Conservation (phyloP, 2,329 filamentous ascomycete genomes). For the Xylogone sp. region DNA sequence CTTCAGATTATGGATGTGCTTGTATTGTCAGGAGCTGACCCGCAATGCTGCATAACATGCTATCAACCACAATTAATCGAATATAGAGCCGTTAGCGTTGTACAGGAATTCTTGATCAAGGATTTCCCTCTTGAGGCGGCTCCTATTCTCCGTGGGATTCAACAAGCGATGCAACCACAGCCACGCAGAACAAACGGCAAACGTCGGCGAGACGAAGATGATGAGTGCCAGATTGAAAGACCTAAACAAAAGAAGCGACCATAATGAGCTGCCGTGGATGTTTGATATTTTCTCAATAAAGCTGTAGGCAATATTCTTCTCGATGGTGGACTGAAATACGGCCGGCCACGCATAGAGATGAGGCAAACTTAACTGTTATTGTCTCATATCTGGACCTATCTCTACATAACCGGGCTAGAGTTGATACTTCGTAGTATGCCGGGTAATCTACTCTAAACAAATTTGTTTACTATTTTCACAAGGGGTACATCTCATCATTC, state of each 20-base stretch:
- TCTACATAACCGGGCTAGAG: no score
- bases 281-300: no score
- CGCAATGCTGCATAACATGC: not conserved
- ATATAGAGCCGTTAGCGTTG: not conserved
- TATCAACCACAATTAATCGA: no score
- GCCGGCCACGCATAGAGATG: not conserved
- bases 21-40: not conserved
- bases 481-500: no score
- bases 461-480: no score
- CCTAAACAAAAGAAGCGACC: not conserved
- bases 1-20: not conserved
- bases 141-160: not conserved
- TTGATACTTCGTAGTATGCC: no score
- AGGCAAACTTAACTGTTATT: no score
- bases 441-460: no score
- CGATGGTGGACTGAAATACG: not conserved
- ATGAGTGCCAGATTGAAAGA: not conserved
- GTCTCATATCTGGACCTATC: no score
- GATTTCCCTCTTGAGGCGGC: not conserved
- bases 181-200: not conserved
- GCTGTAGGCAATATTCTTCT: not conserved
- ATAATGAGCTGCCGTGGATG: no score
- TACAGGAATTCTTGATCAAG: not conserved
- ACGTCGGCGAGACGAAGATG: not conserved
- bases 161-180: not conserved